Evolutionary conservation across 768 basidiomycete species (phyloP).

Genomic region (Tulasnella sp.): DNA sequence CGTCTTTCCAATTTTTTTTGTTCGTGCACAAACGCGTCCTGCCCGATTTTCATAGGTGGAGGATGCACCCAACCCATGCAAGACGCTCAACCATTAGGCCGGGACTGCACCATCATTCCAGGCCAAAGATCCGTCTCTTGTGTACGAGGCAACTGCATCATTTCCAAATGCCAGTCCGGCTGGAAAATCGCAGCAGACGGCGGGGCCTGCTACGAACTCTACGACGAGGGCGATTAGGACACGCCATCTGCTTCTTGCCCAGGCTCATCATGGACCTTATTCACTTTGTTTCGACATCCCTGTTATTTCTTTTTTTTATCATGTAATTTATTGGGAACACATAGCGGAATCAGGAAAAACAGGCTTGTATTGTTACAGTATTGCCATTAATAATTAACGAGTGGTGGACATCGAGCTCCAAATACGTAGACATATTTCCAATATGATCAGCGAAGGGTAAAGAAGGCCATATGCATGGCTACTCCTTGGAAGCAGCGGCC

Average conservation of each 20-base stretch:
- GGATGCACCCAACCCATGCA: background rate
- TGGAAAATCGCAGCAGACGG: background rate
- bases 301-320: background rate
- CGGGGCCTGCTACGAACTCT: background rate
- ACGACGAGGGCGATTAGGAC: slow-evolving; percentile 17
- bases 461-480: background rate
- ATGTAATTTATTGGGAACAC: background rate
- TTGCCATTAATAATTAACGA: background rate
- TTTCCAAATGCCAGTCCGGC: slow-evolving; percentile 1
- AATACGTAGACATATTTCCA: no score
- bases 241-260: no score
- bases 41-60: background rate
- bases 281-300: background rate
- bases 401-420: background rate
- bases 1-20: background rate
- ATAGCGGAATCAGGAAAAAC: background rate
- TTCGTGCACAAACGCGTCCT: no score
- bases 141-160: background rate
- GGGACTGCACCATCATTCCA: slow-evolving; percentile 17
- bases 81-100: background rate
- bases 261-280: background rate
- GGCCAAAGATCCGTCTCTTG: background rate
- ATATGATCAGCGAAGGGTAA: no score
- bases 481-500: background rate
- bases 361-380: background rate